Evolutionary conservation across 1,139 yeast species (phyloP).

Genomic region (Spathaspora sp.): DNA sequence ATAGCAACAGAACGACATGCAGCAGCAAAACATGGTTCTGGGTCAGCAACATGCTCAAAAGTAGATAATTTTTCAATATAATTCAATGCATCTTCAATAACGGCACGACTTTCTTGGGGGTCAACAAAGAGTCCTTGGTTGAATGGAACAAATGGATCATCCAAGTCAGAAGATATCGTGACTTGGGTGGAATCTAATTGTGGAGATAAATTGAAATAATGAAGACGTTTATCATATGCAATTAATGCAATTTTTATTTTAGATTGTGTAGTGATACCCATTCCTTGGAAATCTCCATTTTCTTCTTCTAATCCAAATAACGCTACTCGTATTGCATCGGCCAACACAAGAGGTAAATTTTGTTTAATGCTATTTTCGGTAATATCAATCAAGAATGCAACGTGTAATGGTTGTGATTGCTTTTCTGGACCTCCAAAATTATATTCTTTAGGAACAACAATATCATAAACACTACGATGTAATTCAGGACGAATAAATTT

Average conservation of each 20-base stretch:
- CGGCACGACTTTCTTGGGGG: slow-evolving; percentile 61
- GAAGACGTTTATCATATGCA: slow-evolving; percentile 72
- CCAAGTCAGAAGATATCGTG: slow-evolving; percentile 67
- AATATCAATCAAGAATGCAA: slow-evolving; percentile 78
- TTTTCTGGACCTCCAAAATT: slow-evolving; percentile 44
- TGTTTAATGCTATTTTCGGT: slow-evolving; percentile 61
- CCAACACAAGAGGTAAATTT: slow-evolving; percentile 63
- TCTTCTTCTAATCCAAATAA: slow-evolving; percentile 33
- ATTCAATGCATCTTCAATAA: slow-evolving; percentile 68
- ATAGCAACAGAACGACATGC: slow-evolving; percentile 70
- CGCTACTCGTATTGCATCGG: slow-evolving; percentile 70
- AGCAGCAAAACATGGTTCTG: slow-evolving; percentile 78
- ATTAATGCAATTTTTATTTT: slow-evolving; percentile 60
- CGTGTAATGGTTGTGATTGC: slow-evolving; percentile 51
- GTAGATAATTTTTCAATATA: slow-evolving; percentile 51
- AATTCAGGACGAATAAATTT: slow-evolving; percentile 70
- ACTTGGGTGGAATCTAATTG: slow-evolving; percentile 60
- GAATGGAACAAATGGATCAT: slow-evolving; percentile 82
- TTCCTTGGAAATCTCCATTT: slow-evolving; percentile 3
- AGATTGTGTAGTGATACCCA: slow-evolving; percentile 19
- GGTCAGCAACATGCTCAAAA: slow-evolving; percentile 44
- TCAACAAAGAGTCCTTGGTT: slow-evolving; percentile 78
- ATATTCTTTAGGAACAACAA: slow-evolving; percentile 73
- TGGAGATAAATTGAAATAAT: slow-evolving; percentile 69
- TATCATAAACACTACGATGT: slow-evolving; percentile 81